A percentile compares a stretch with the other conserved stretches of the same genome.
Conservation (phyloP, 208 protist species). For the Trypanosoma scelopori region DNA sequence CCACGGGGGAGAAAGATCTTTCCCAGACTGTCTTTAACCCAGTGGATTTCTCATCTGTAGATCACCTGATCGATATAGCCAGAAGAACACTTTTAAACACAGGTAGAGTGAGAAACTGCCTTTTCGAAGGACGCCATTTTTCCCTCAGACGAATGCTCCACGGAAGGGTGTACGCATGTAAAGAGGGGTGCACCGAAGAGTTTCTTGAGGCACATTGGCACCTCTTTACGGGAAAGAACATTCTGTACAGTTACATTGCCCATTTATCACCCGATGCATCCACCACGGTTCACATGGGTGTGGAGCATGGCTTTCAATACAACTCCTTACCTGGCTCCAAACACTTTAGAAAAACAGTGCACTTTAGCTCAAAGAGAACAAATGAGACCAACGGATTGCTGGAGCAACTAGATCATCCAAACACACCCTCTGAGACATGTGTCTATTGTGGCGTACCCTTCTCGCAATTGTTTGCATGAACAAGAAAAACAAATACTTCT, state of each 20-base stretch:
- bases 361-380: constrained; percentile 68
- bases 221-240: constrained; percentile 59
- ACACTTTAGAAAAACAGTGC: constrained; percentile 73
- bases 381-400: constrained; percentile 42
- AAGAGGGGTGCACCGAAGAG: constrained; percentile 54
- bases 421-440: constrained; percentile 49
- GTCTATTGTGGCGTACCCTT: constrained; percentile 73
- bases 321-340: constrained; percentile 73
- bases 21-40: constrained; percentile 24
- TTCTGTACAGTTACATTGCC: constrained; percentile 73
- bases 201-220: constrained; percentile 87
- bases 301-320: constrained; percentile 88
- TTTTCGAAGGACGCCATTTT: constrained; percentile 79
- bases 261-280: constrained; percentile 71
- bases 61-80: constrained; percentile 38
- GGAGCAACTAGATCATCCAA: constrained; percentile 50
- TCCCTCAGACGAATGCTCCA: constrained; percentile 56
- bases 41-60: constrained; percentile 49
- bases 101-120: constrained; percentile 68
- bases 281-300: constrained; percentile 55
- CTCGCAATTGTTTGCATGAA: constrained; percentile 56
- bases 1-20: neutral
- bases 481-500: too few species aligned
- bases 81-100: constrained; percentile 69
- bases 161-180: constrained; percentile 77